A percentile compares a stretch with the other conserved stretches of the same genome.
Conservation (phyloP, 352 stramenopile genomes). For the Albugo candida region DNA sequence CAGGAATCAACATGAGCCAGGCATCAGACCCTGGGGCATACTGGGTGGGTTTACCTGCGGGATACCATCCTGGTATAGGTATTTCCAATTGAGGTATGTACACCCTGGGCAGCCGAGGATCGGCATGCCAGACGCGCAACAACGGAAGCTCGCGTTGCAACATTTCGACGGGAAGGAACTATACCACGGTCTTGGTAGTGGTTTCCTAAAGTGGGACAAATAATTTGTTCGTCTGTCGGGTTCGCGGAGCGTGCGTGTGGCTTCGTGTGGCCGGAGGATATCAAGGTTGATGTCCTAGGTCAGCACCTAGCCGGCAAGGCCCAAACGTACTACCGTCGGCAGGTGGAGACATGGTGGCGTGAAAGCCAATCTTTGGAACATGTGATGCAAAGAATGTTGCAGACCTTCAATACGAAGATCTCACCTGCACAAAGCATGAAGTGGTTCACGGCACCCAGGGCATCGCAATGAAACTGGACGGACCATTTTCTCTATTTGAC, state of each 20-base stretch:
- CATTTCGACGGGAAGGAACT: neutral
- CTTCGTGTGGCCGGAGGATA: neutral
- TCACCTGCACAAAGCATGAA: neutral
- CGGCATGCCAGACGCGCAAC: too few relatives aligned
- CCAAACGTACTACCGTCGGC: neutral
- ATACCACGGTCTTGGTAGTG: conserved; percentile 1
- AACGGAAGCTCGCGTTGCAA: too few relatives aligned
- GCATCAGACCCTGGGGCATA: too few relatives aligned
- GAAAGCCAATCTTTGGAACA: neutral
- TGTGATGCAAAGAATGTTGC: neutral
- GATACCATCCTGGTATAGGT: too few relatives aligned
- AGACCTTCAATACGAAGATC: conserved; percentile 1
- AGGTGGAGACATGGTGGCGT: neutral
- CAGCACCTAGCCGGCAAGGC: neutral
- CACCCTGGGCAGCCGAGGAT: too few relatives aligned
- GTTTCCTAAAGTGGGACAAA: neutral
- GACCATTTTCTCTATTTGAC: conserved; percentile 6
- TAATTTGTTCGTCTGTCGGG: neutral
- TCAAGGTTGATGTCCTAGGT: neutral
- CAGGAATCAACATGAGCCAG: too few relatives aligned
- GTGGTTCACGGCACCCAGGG: conserved; percentile 1
- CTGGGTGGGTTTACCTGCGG: too few relatives aligned
- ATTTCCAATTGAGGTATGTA: too few relatives aligned
- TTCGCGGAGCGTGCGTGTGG: neutral
- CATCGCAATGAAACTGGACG: neutral